A percentile compares a stretch with the other conserved stretches of the same genome.
Evolutionary conservation across 164 flowering plant species (phyloP).

Genomic region (grape (Vitis vinifera)): ASM3070453v1 NC_081810.1:23037001-23037500

Average conservation of each 20-base stretch:
- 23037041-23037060: conserved; percentile 92
- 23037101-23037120: conserved; percentile 94
- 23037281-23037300: no score
- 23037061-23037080: conserved; percentile 91
- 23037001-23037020: background rate
- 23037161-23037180: background rate
- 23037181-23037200: no score
- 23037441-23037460: background rate
- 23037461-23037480: no score
- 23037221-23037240: no score
- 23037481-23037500: no score
- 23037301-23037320: background rate
- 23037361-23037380: background rate
- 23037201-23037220: no score
- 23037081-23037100: conserved; percentile 88
- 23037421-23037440: background rate
- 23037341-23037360: background rate
- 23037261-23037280: no score
- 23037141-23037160: conserved; percentile 39
- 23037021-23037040: conserved; percentile 57
- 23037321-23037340: background rate
- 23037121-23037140: conserved; percentile 94
- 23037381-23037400: background rate
- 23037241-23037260: no score
- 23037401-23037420: background rate